These are phyloP conservation scores for Tylopilus subfusipes DNA, from an alignment of 768 basidiomycete species.

Conservation along the genomic window DNA sequence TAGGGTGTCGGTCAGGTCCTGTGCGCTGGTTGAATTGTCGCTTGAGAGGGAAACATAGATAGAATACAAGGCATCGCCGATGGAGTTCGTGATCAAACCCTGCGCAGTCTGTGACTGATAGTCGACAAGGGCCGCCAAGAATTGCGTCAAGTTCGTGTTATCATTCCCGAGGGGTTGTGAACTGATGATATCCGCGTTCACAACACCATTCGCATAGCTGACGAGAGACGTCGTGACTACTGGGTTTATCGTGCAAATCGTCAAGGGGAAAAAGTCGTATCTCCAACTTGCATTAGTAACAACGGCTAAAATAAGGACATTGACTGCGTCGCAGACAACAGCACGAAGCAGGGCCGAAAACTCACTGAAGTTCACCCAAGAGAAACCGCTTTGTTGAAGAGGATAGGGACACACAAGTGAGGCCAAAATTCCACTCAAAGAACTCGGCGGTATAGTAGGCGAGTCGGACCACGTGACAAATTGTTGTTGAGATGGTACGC, in stretches of 20 bases:
- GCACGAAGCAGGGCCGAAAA: neutral
- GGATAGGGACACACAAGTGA: slow-evolving; percentile 5
- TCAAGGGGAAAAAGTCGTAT: slow-evolving; percentile 12
- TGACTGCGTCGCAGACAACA: too few species aligned
- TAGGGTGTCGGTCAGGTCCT: neutral
- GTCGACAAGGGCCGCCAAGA: slow-evolving; percentile 7
- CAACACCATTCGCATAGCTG: slow-evolving; percentile 1
- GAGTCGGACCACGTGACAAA: slow-evolving; percentile 4
- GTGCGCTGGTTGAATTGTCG: neutral
- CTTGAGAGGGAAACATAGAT: slow-evolving; percentile 1
- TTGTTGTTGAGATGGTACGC: slow-evolving; percentile 1
- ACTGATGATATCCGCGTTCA: slow-evolving; percentile 1
- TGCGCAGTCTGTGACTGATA: slow-evolving; percentile 13
- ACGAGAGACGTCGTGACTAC: slow-evolving; percentile 11
- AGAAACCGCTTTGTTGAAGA: neutral
- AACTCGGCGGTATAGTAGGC: neutral
- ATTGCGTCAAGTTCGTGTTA: slow-evolving; percentile 8
- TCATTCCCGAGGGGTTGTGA: neutral
- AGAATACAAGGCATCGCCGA: slow-evolving; percentile 20
- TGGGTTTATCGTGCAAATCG: slow-evolving; percentile 9
- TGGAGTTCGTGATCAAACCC: slow-evolving; percentile 9
- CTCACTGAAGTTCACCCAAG: slow-evolving; percentile 2
- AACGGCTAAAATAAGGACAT: neutral
- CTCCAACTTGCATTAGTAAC: slow-evolving; percentile 5
- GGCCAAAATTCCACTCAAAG: neutral